Base-by-base conservation (phyloP, 1,139 yeast species). In the Candida frijolesensis region DNA sequence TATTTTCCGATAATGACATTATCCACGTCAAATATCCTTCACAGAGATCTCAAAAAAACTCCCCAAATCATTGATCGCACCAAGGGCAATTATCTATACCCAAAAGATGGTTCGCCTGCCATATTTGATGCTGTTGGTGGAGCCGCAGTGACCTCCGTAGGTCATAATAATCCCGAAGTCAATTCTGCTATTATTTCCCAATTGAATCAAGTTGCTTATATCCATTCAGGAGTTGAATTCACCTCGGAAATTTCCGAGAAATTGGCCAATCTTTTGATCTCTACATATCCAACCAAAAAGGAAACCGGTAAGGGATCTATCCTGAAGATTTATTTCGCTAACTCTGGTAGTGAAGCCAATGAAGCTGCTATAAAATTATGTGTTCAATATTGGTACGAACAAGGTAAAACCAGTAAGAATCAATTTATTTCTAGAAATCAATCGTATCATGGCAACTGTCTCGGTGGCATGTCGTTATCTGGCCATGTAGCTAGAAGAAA, bases 41-140 rank as follows among this genome's bases (percentile, higher is more conserved):
- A 44, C 12, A 16, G 41, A 38, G 37, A 44, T 30, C 30, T 44
- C 8, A 6, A 25, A 2, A n/a, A 18, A 9, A 29, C 42, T 37
- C 47, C 47, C n/a, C 29, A 12, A 4, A 29, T 29, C 12, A 44
- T 44, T 16, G 41, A 35, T 10, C 37, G 19, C 19, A 16, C 42
- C 2, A 4, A 37, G 11, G 63, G 63, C 0, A 46, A 58, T 1
- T 59, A 58, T 44, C 44, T 61, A 16, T 44, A 45, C 19, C 46
- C 57, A 12, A 50, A 48, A 16, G 53, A 58, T 46, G 64, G 63
- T 2, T 41, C 39, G 3, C 49, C 47, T 29, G 47, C 48, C 27
- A 49, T 65, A 12, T 49, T 65, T 11, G 71, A 67, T 51, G 69
- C 60, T 9, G 57, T 62, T 41, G 68, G 71, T 14, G 71, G 72